Conservation (phyloP, 176 grass and related monocot genomes). For the Bonia amplexicaulis region DNA sequence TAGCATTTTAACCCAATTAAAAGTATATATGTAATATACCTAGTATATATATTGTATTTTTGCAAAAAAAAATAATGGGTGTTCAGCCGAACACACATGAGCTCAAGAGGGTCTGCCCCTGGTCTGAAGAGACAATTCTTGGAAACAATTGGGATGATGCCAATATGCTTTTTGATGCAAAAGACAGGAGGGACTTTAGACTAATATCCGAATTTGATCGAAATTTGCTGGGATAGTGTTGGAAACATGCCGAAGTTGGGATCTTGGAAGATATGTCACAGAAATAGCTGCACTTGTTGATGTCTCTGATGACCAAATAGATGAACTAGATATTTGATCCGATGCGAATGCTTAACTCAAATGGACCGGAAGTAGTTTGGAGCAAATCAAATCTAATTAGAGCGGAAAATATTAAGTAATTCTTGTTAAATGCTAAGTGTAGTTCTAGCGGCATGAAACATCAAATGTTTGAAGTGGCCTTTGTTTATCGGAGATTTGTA, state of each 20-base stretch:
- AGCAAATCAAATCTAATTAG: background rate
- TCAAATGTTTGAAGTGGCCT: background rate
- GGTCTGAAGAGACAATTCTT: background rate
- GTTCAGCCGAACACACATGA: no score
- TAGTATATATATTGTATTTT: no score
- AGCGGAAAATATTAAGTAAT: background rate
- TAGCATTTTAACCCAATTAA: no score
- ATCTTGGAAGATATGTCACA: background rate
- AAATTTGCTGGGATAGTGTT: background rate
- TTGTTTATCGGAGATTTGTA: slow-evolving; percentile 1
- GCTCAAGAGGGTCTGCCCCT: no score
- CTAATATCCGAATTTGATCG: background rate
- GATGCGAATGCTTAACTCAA: background rate
- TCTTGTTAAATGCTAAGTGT: background rate
- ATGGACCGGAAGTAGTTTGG: background rate
- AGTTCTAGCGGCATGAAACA: background rate
- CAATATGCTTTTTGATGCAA: background rate
- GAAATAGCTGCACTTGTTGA: background rate
- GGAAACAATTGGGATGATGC: background rate
- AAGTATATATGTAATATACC: no score
- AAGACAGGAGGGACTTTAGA: no score
- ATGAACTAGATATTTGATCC: background rate
- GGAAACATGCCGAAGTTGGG: background rate
- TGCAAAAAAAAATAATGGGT: no score
- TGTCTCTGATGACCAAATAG: background rate